Conservation (phyloP, 768 basidiomycete genomes). For the Dioszegia aurantiaca region DNA sequence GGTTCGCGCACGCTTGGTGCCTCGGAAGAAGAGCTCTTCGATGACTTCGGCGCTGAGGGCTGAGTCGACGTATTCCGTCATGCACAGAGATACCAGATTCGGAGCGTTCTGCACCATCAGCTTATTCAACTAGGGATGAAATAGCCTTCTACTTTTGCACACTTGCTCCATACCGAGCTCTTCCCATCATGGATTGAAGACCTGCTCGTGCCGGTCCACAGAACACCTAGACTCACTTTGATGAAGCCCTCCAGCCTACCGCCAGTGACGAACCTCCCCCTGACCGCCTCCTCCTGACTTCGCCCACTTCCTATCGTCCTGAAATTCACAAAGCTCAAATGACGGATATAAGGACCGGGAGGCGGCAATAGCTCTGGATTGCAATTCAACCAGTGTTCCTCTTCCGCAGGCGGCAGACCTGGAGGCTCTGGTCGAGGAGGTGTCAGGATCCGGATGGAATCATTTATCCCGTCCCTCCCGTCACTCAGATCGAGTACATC, state of each 20-base stretch:
- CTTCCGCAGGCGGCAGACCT: constrained; percentile 12
- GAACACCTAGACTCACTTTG: constrained; percentile 42
- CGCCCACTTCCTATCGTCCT: constrained; percentile 94
- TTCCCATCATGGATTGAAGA: no score
- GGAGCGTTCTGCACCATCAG: constrained; percentile 69
- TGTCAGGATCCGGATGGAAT: constrained; percentile 7
- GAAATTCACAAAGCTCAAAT: constrained; percentile 94
- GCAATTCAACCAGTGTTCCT: constrained; percentile 21
- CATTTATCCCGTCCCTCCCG: neutral
- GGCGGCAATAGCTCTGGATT: constrained; percentile 54
- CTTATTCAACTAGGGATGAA: constrained; percentile 2
- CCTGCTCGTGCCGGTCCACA: no score
- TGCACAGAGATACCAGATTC: constrained; percentile 81
- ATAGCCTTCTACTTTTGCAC: no score
- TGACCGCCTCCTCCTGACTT: constrained; percentile 82
- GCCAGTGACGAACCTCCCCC: constrained; percentile 87
- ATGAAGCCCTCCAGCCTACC: constrained; percentile 62
- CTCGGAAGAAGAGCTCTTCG: constrained; percentile 85
- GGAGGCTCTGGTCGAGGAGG: constrained; percentile 9
- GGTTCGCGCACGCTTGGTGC: constrained; percentile 51
- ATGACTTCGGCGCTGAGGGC: constrained; percentile 80
- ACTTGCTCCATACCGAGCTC: no score
- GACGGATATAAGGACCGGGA: constrained; percentile 71
- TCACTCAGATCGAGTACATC: neutral
- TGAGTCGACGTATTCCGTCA: constrained; percentile 95